These are phyloP conservation scores for Torrubiella hemipterigena DNA, from an alignment of 2,329 filamentous ascomycete species.

Conservation along the genomic window DNA sequence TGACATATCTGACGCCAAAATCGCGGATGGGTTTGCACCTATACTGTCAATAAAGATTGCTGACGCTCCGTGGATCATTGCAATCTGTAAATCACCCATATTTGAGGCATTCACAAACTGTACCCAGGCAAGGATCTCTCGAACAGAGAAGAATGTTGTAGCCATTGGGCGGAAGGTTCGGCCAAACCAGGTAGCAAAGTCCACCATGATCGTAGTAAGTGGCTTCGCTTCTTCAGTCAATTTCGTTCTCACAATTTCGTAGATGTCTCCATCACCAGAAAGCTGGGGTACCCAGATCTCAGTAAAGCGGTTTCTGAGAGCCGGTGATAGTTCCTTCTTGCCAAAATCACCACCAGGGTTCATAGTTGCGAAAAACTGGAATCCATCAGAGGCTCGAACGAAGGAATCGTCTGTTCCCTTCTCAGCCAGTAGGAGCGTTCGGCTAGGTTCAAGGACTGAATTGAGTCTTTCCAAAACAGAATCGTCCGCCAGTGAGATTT, in stretches of 20 bases:
- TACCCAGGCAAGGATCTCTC: conserved; percentile 88
- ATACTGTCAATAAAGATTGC: conserved; percentile 95
- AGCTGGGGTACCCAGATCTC: conserved; percentile 96
- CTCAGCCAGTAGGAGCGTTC: conserved; percentile 81
- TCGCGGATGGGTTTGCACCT: conserved; percentile 84
- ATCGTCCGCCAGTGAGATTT: conserved; percentile 95
- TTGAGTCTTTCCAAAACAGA: conserved; percentile 94
- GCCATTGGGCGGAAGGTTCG: conserved; percentile 64
- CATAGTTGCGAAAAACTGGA: conserved; percentile 98
- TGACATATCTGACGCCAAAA: conserved; percentile 61
- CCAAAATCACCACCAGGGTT: conserved; percentile 98
- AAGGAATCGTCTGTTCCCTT: conserved; percentile 80
- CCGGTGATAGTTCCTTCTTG: conserved; percentile 93
- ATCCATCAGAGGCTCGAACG: conserved; percentile 62
- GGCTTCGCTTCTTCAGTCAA: conserved; percentile 42
- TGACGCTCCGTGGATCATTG: conserved; percentile 70
- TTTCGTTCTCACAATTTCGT: conserved; percentile 76
- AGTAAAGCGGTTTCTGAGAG: conserved; percentile 89
- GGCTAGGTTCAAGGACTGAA: conserved; percentile 82
- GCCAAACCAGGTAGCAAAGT: conserved; percentile 91
- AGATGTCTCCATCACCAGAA: conserved; percentile 72
- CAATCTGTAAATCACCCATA: conserved; percentile 29
- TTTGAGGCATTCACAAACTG: conserved; percentile 71
- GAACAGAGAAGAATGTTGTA: conserved; percentile 71
- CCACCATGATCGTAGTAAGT: conserved; percentile 59